Base-by-base conservation (phyloP, 768 basidiomycete genomes). In the Kockovaella imperatae region DNA sequence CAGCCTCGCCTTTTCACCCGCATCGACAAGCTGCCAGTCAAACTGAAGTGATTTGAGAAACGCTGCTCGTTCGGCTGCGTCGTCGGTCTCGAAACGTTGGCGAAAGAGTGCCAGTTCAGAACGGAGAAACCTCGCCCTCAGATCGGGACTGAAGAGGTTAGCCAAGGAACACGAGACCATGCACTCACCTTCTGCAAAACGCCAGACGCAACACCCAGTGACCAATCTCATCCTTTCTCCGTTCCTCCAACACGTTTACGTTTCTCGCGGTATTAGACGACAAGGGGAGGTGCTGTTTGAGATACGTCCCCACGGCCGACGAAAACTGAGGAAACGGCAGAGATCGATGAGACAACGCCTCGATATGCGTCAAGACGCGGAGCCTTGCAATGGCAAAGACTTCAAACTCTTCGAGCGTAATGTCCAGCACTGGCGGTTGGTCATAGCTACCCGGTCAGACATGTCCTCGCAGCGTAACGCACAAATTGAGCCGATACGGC, bases 341-440 rank as follows among this genome's bases (percentile, higher is more conserved):
- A 0, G 64, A 60, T 10, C 62, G 62, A 38, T 65, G 59, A 8
- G 51, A 56, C 26, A 68, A 58, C 2, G 62, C 53, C 40, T 59
- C 59, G 43, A 61, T 62, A 34, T 58, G 52, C 26, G 62, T 57
- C 13, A 64, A 43, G 17, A 64, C 62, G 50, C 53, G 31, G 28
- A 99, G 77, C 30, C 95, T 76, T 57, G 93, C 82, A 18, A 99
- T 76, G 0, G 95, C 95, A 65, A 78, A 86, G 2, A 78, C 82
- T 68, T 99, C 95, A 58, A 99, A 99, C 54, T 96, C 86, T 68
- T 97, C 95, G 15, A 97, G 75, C 1, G 89, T 89, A 17, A 97
- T 83, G 61, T 97, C 89, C 47, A 82, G 83, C 14, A 78, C 70
- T 17, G 95, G 95, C 18, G 91, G 87, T 15, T 66, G 73, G 58